Conservation (phyloP, 257 asterid genomes). For the Avicennia marina region DNA sequence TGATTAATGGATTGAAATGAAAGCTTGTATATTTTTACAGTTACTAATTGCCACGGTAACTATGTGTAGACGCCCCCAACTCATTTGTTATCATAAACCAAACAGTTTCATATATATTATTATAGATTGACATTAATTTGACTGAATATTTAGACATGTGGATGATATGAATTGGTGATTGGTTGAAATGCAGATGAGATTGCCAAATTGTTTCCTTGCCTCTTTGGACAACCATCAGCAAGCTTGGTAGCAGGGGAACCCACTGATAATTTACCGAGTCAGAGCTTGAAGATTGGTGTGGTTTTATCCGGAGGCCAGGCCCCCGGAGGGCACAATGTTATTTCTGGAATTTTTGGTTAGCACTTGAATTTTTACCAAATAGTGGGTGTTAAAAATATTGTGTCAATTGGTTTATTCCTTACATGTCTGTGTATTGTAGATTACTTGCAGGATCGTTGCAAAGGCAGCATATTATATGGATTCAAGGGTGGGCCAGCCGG, state of each 20-base stretch:
- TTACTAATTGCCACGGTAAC: too few species aligned
- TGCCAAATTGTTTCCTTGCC: slow-evolving; percentile 75
- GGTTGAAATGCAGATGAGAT: slow-evolving; percentile 66
- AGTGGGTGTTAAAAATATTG: neutral
- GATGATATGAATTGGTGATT: slow-evolving; percentile 1
- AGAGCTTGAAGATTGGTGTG: slow-evolving; percentile 74
- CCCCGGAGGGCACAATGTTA: slow-evolving; percentile 99
- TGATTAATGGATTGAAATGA: neutral
- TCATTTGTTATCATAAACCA: neutral
- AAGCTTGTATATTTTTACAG: neutral
- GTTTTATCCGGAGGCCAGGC: slow-evolving; percentile 99
- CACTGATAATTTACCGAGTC: slow-evolving; percentile 19
- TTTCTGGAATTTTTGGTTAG: slow-evolving; percentile 89
- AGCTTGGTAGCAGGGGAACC: slow-evolving; percentile 61
- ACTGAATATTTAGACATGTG: slow-evolving; percentile 3
- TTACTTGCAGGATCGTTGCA: slow-evolving; percentile 83
- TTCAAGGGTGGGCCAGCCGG: slow-evolving; percentile 99
- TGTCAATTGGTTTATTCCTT: neutral
- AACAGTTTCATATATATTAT: neutral
- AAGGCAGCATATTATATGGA: slow-evolving; percentile 90
- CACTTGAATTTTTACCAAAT: neutral
- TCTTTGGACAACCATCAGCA: slow-evolving; percentile 92
- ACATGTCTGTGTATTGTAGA: slow-evolving; percentile 38
- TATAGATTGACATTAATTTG: slow-evolving; percentile 4
- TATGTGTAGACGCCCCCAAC: too few species aligned